These are phyloP conservation scores for Myriosclerotinia scirpicola DNA, from an alignment of 2,329 filamentous ascomycete genomes.

Conservation along the genomic window DNA sequence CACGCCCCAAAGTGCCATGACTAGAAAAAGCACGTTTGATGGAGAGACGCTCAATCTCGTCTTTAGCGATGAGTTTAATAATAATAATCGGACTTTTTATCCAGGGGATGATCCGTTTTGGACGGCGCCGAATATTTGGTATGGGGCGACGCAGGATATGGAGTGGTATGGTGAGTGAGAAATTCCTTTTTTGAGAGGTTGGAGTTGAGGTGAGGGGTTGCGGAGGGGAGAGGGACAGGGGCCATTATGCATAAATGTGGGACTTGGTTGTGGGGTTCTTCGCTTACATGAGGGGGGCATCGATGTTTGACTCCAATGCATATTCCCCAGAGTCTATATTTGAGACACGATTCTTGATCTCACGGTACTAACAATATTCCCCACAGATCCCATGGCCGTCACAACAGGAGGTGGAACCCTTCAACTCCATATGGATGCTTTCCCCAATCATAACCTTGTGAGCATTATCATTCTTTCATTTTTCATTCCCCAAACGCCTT, in stretches of 20 bases:
- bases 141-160: constrained; percentile 51
- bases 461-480: too few species aligned
- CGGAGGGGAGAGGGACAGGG: too few species aligned
- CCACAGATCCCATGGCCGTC: constrained; percentile 45
- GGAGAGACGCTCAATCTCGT: constrained; percentile 50
- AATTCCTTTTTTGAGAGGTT: too few species aligned
- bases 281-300: not conserved
- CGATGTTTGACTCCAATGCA: not conserved
- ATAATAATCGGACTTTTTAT: constrained; percentile 53
- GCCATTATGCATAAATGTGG: not conserved
- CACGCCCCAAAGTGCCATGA: constrained; percentile 49
- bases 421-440: constrained; percentile 48
- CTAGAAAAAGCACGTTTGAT: constrained; percentile 46
- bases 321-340: too few species aligned
- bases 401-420: constrained; percentile 50
- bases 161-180: constrained; percentile 40
- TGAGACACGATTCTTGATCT: not conserved
- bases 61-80: constrained; percentile 58
- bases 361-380: not conserved
- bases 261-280: not conserved
- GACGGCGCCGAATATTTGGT: constrained; percentile 54
- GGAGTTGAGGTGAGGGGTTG: too few species aligned
- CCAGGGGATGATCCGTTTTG: constrained; percentile 58
- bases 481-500: too few species aligned
- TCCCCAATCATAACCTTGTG: constrained; percentile 46